Evolutionary conservation across 495 filamentous ascomycete genomes (phyloP).

Genomic region (Xylaria telfairii): DNA sequence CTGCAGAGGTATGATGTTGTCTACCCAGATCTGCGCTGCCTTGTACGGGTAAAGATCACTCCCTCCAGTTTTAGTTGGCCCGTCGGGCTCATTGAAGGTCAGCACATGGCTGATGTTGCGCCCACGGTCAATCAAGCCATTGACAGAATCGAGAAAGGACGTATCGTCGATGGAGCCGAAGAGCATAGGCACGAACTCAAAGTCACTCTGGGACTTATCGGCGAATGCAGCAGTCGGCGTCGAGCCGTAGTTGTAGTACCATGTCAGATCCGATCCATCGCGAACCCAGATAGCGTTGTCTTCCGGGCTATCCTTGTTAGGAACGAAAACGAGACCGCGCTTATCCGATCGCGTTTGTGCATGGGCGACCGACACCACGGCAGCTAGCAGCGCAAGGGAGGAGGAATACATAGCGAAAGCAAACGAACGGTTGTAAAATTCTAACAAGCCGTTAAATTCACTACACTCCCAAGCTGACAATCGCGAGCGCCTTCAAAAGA

Average conservation of each 20-base stretch:
- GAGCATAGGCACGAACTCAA: conserved; percentile 83
- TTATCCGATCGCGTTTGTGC: conserved; percentile 61
- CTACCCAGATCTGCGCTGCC: conserved; percentile 70
- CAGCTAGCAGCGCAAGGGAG: conserved; percentile 27
- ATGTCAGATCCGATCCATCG: conserved; percentile 64
- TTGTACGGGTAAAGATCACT: conserved; percentile 57
- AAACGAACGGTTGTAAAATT: not conserved
- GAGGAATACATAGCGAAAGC: conserved; percentile 33
- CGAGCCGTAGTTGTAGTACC: conserved; percentile 81
- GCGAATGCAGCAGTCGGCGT: conserved; percentile 57
- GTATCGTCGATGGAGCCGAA: conserved; percentile 66
- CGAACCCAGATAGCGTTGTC: conserved; percentile 68
- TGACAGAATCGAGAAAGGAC: conserved; percentile 62
- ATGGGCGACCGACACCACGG: conserved; percentile 31
- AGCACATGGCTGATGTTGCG: conserved; percentile 69
- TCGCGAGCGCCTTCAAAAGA: not conserved
- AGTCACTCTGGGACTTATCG: conserved; percentile 48
- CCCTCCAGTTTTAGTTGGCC: conserved; percentile 60
- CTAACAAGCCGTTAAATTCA: not conserved
- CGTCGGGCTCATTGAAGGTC: conserved; percentile 78
- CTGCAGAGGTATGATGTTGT: conserved; percentile 69
- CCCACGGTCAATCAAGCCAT: conserved; percentile 54
- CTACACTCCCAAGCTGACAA: not conserved
- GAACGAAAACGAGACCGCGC: conserved; percentile 72
- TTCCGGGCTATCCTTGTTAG: conserved; percentile 50